A percentile compares a stretch with the other conserved stretches of the same genome.
Evolutionary conservation across 2,329 filamentous ascomycete species (phyloP).

Genomic region (Pezicula carpinea): DNA sequence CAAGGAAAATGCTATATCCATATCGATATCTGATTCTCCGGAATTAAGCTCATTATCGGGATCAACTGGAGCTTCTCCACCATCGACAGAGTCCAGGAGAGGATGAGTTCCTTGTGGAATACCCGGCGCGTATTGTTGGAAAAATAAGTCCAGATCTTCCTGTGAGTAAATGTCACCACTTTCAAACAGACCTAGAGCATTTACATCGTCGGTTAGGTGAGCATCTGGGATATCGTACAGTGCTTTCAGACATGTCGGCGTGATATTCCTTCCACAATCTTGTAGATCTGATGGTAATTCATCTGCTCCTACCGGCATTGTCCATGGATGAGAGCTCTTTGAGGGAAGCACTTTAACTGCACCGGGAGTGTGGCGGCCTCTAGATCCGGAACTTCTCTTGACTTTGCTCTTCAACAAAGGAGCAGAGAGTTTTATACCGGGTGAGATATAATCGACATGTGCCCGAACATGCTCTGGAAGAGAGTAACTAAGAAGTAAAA

Average conservation of each 20-base stretch:
- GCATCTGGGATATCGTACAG: constrained; percentile 44
- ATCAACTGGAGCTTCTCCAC: constrained; percentile 20
- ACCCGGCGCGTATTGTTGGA: constrained; percentile 36
- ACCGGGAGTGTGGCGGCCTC: background rate
- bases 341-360: constrained; percentile 5
- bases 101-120: constrained; percentile 27
- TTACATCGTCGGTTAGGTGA: constrained; percentile 31
- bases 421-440: constrained; percentile 34
- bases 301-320: constrained; percentile 1
- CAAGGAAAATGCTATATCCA: constrained; percentile 37
- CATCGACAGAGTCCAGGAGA: constrained; percentile 27
- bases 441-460: constrained; percentile 43
- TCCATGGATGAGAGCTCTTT: constrained; percentile 1
- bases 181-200: constrained; percentile 49
- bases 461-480: constrained; percentile 34
- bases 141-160: constrained; percentile 42
- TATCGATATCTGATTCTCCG: constrained; percentile 33
- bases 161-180: constrained; percentile 48
- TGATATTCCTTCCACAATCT: constrained; percentile 49
- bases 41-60: constrained; percentile 18
- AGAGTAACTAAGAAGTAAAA: constrained; percentile 24
- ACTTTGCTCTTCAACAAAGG: constrained; percentile 9
- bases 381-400: background rate
- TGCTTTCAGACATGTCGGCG: constrained; percentile 49
- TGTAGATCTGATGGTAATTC: constrained; percentile 13